Evolutionary conservation across 148 eudicot genomes (phyloP), one percentile per base, ranked within the genome.

Genomic region (Agrostemma githago): DNA sequence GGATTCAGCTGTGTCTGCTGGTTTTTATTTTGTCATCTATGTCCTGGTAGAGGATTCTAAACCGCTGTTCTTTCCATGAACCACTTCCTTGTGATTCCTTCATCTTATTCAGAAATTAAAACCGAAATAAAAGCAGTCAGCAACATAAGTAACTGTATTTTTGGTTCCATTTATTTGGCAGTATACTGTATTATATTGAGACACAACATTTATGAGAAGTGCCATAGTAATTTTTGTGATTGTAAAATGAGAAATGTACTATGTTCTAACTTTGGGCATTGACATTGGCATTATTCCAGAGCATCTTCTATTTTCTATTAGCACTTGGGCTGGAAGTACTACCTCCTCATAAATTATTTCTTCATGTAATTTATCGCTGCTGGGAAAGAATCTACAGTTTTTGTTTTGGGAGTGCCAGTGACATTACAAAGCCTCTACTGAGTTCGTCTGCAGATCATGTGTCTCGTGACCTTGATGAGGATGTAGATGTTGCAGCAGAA

Each of bases 241-340:
- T 54, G n/a, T 5, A 76, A 26, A 26, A 59, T 40, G 67, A 69
- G 59, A 15, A n/a, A 38, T 3, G 38, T 44, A 11, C 37, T 4
- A 46, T 60, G n/a, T 12, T 37, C n/a, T 53, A n/a, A 62, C 44
- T 62, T 82, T 65, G 16, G 3, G 8, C 15, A 51, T 15, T 51
- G 11, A 10, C 14, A 10, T 51, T 11, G 56, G 56, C 56, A 66
- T 37, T 37, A n/a, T 78, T 80, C 79, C 86, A 93, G 98, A 87
- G 88, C 65, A 69, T 92, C 53, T 9, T 85, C 40, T 95, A 82
- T 83, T 95, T 88, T 78, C 75, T 92, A 39, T 44, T 95, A 41
- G 87, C 97, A 15, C 97, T 95, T 78, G 96, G 85, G 70, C 87
- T 95, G 40, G 97, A 95, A 86, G 78, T 85, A 51, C 72, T 86